phyloP scores from a whole-genome alignment of 1,139 yeast genomes.

The Saccharomyces hybrid region DNA sequence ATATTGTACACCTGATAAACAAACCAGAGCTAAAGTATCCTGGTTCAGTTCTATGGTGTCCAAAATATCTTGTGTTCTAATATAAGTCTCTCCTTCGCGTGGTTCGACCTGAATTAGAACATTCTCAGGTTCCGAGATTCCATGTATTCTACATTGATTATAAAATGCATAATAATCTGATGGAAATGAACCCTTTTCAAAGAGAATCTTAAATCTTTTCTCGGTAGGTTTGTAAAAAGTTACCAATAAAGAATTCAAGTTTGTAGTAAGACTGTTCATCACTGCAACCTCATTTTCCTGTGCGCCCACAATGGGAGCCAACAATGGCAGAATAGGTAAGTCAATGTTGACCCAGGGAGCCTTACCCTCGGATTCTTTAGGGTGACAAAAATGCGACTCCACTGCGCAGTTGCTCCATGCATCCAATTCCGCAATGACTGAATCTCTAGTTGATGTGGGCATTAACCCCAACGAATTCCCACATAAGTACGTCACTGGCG shows the following conservation, averaged over 20 bases:
- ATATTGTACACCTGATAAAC: slow-evolving; percentile 85
- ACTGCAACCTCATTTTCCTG: slow-evolving; percentile 65
- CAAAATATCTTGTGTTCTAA: slow-evolving; percentile 59
- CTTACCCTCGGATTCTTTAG: slow-evolving; percentile 29
- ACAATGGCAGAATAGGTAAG: slow-evolving; percentile 57
- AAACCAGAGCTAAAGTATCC: slow-evolving; percentile 58
- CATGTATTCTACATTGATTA: slow-evolving; percentile 62
- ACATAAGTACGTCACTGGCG: slow-evolving; percentile 50
- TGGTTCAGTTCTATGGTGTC: slow-evolving; percentile 47
- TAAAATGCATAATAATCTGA: slow-evolving; percentile 83
- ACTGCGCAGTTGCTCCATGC: slow-evolving; percentile 82
- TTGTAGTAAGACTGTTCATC: slow-evolving; percentile 80
- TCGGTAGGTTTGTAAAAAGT: slow-evolving; percentile 68
- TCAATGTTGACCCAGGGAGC: slow-evolving; percentile 81
- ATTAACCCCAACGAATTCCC: slow-evolving; percentile 89
- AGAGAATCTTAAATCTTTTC: slow-evolving; percentile 58
- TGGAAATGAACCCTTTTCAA: slow-evolving; percentile 85
- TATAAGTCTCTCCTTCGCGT: slow-evolving; percentile 44
- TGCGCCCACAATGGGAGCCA: slow-evolving; percentile 76
- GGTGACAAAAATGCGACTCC: slow-evolving; percentile 75
- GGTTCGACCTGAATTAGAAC: slow-evolving; percentile 62
- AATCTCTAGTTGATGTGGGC: slow-evolving; percentile 57
- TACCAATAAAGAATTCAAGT: slow-evolving; percentile 64
- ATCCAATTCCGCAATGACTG: slow-evolving; percentile 57
- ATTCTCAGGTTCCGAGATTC: slow-evolving; percentile 39